phyloP scores from a whole-genome alignment of 257 asterid genomes.

The Ballota nigra region DNA sequence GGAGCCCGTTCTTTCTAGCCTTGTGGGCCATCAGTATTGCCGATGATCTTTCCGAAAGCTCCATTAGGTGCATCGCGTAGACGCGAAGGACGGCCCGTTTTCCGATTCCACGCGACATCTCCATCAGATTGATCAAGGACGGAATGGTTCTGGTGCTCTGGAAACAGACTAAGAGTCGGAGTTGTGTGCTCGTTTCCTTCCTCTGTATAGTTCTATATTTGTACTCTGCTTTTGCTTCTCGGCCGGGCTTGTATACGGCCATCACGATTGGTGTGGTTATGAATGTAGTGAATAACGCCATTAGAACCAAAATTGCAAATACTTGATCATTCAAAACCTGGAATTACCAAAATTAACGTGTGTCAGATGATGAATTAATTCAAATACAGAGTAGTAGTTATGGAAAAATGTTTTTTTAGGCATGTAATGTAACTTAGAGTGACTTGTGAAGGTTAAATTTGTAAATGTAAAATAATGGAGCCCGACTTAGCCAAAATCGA shows the following conservation, averaged over 20 bases:
- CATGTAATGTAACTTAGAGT: too few species aligned
- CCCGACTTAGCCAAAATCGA: too few species aligned
- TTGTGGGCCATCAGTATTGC: constrained; percentile 61
- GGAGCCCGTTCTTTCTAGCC: constrained; percentile 52
- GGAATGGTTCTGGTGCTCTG: constrained; percentile 48
- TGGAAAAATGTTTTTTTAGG: too few species aligned
- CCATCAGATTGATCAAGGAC: constrained; percentile 51
- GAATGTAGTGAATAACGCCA: constrained; percentile 65
- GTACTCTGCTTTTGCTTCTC: constrained; percentile 32
- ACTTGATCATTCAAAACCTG: constrained; percentile 62
- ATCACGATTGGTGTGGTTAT: constrained; percentile 51
- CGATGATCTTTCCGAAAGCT: constrained; percentile 54
- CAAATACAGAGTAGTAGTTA: too few species aligned
- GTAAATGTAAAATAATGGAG: too few species aligned
- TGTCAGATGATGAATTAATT: neutral
- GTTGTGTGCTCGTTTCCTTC: constrained; percentile 31
- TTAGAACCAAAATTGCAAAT: constrained; percentile 54
- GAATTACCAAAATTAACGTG: neutral
- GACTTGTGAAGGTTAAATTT: too few species aligned
- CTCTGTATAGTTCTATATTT: constrained; percentile 45
- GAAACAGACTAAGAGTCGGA: constrained; percentile 51
- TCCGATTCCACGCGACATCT: constrained; percentile 50
- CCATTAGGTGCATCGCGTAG: constrained; percentile 66
- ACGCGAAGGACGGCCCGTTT: constrained; percentile 45
- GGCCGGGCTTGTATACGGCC: constrained; percentile 52